Evolutionary conservation across 495 filamentous ascomycete genomes (phyloP).

Genomic region (Aspergillus indologenus): DNA sequence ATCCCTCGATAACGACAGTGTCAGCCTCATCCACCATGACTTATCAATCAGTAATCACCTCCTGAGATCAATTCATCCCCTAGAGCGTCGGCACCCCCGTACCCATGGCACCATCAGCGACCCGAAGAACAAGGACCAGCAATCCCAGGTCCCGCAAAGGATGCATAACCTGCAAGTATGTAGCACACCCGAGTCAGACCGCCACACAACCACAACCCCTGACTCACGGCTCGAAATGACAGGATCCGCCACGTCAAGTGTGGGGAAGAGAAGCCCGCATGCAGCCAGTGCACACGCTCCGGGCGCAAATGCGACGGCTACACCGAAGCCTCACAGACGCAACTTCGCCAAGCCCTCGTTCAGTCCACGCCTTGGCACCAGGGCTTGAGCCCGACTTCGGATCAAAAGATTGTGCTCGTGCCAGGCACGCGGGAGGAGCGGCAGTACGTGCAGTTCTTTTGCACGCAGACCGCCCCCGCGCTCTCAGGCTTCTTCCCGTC

Average conservation of each 20-base stretch:
- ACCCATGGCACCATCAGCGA: background rate
- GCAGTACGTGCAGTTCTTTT: slow-evolving; percentile 16
- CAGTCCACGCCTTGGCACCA: background rate
- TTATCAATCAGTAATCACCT: too few species aligned
- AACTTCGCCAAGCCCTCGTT: slow-evolving; percentile 8
- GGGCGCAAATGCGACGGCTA: slow-evolving; percentile 22
- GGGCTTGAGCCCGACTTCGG: background rate
- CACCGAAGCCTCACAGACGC: slow-evolving; percentile 10
- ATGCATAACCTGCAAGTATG: slow-evolving; percentile 24
- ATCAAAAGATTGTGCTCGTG: slow-evolving; percentile 15
- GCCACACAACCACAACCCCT: background rate
- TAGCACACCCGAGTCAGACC: background rate
- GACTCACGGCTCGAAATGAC: background rate
- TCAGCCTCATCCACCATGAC: too few species aligned
- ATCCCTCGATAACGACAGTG: too few species aligned
- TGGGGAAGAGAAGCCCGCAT: slow-evolving; percentile 57
- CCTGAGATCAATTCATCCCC: too few species aligned
- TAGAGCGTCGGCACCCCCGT: too few species aligned
- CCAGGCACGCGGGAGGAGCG: slow-evolving; percentile 15
- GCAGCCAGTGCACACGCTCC: slow-evolving; percentile 39
- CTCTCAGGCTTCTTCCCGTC: slow-evolving; percentile 16
- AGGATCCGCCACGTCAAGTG: slow-evolving; percentile 63
- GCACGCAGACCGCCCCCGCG: slow-evolving; percentile 5
- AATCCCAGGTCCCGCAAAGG: slow-evolving; percentile 13
- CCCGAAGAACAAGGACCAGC: background rate